Conservation (phyloP, 139 green algal species). For the Micromonas pusilla region DNA sequence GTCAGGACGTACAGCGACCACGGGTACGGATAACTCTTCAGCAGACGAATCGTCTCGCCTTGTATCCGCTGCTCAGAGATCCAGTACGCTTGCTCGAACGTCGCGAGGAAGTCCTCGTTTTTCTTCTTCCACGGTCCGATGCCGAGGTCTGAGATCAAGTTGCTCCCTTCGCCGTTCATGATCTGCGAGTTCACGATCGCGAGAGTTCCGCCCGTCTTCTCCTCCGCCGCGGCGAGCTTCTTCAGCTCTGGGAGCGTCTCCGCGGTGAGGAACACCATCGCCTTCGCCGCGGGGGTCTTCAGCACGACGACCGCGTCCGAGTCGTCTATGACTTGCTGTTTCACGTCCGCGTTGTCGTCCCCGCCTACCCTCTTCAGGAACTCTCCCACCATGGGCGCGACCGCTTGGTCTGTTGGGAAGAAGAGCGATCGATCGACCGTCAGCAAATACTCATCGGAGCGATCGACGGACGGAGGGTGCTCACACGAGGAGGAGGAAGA, state of each 20-base stretch:
- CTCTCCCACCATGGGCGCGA: slow-evolving; percentile 15
- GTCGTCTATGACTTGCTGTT: slow-evolving; percentile 10
- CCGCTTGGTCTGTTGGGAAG: too few species aligned
- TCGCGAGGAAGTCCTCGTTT: slow-evolving; percentile 46
- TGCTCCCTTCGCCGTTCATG: slow-evolving; percentile 8
- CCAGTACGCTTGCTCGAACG: slow-evolving; percentile 37
- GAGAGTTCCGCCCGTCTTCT: background rate
- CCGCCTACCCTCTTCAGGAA: slow-evolving; percentile 5
- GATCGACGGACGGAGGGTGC: too few species aligned
- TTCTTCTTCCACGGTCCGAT: slow-evolving; percentile 49
- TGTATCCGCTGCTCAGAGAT: slow-evolving; percentile 14
- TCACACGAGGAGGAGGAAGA: too few species aligned
- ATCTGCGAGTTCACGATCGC: slow-evolving; percentile 1
- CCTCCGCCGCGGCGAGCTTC: background rate
- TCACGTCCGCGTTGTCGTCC: background rate
- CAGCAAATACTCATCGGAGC: too few species aligned
- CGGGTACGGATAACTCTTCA: background rate
- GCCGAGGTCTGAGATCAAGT: slow-evolving; percentile 47
- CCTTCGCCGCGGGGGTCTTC: background rate
- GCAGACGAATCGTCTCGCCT: slow-evolving; percentile 1
- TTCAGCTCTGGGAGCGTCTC: slow-evolving; percentile 1
- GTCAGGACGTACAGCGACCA: slow-evolving; percentile 5
- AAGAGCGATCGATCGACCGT: too few species aligned
- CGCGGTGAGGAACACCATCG: slow-evolving; percentile 7
- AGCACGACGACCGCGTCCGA: background rate